Conservation (phyloP, 176 grass and related monocot genomes). For the Avena atlantica region DNA sequence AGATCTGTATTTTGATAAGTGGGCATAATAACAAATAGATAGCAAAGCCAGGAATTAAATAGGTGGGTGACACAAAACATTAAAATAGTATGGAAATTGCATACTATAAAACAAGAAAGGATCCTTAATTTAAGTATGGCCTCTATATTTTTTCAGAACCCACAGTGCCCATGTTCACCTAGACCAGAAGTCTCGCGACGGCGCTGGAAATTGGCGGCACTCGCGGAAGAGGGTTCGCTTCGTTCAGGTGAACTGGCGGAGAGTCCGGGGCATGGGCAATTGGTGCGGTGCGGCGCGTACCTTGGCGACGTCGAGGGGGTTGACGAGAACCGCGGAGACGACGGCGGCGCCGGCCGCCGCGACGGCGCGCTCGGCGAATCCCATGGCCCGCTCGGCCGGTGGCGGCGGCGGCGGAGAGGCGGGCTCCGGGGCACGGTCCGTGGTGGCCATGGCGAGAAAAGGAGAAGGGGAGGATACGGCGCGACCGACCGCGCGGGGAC, state of each 20-base stretch:
- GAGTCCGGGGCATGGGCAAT: background rate
- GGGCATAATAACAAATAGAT: too few relatives aligned
- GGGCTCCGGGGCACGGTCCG: slow-evolving; percentile 17
- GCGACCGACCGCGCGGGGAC: background rate
- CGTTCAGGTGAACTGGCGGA: background rate
- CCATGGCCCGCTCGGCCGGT: slow-evolving; percentile 55
- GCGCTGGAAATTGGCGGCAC: background rate
- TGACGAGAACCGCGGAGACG: slow-evolving; percentile 84
- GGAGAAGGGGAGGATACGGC: background rate
- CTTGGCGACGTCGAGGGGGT: slow-evolving; percentile 97
- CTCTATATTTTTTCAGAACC: slow-evolving; percentile 1
- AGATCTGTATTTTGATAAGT: too few relatives aligned
- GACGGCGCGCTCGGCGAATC: slow-evolving; percentile 67
- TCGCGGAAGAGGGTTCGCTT: background rate
- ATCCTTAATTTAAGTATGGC: too few relatives aligned
- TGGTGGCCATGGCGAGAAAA: slow-evolving; percentile 4
- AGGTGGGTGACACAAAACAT: too few relatives aligned
- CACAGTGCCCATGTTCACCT: background rate
- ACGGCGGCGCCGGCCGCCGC: slow-evolving; percentile 78
- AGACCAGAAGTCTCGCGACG: background rate
- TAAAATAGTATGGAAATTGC: too few relatives aligned
- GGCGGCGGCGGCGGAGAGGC: slow-evolving; percentile 20
- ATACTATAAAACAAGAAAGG: too few relatives aligned
- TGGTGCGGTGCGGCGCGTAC: slow-evolving; percentile 27
- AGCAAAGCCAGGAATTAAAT: too few relatives aligned